These are phyloP conservation scores for Fusarium oxysporum DNA, from an alignment of 2,329 filamentous ascomycete genomes.

Conservation along the genomic window DNA sequence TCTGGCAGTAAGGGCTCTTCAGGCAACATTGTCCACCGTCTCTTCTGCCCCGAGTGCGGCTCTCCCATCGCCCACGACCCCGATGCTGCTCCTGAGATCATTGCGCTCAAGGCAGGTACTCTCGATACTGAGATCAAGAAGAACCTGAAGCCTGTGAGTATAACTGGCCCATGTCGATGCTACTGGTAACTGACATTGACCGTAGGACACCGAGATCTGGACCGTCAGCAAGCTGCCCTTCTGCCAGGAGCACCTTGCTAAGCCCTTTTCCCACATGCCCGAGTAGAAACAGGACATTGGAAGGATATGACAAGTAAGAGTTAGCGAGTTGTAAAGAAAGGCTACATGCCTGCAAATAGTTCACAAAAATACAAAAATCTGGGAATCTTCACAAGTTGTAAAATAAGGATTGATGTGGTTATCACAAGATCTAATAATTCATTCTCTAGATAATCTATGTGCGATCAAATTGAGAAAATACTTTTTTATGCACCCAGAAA, in stretches of 20 bases:
- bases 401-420: neutral
- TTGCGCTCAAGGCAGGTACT: constrained; percentile 75
- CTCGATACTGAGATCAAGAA: constrained; percentile 74
- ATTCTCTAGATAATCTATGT: constrained; percentile 21
- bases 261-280: constrained; percentile 74
- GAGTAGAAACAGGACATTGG: constrained; percentile 52
- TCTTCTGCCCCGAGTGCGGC: constrained; percentile 77
- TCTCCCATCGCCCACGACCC: constrained; percentile 78
- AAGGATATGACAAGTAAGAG: constrained; percentile 17
- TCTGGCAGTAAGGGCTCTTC: constrained; percentile 67
- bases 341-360: neutral
- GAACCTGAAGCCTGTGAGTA: constrained; percentile 71
- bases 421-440: constrained; percentile 21
- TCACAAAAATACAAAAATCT: neutral
- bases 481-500: neutral
- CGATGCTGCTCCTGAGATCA: constrained; percentile 76
- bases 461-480: neutral
- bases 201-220: constrained; percentile 76
- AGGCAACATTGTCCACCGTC: constrained; percentile 72
- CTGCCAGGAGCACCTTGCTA: constrained; percentile 72
- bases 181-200: constrained; percentile 16
- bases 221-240: constrained; percentile 76
- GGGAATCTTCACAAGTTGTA: neutral
- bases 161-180: neutral
- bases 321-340: neutral